These are phyloP conservation scores for Erodium chrysanthum DNA, from an alignment of 441 rosid species.

Conservation along the genomic window DNA sequence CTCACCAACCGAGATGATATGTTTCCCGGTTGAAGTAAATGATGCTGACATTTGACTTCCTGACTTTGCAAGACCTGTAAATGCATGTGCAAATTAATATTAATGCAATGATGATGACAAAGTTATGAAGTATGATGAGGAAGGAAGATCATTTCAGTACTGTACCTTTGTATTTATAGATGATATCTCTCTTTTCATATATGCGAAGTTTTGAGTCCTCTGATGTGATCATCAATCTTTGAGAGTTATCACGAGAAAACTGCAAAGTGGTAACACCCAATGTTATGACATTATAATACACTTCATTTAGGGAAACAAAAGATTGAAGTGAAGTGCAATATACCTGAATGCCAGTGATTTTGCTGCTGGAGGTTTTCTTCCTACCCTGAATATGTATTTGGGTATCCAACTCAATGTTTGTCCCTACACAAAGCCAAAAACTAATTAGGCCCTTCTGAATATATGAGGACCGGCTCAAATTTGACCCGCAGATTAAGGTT, in stretches of 20 bases:
- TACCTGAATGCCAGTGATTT: slow-evolving; percentile 74
- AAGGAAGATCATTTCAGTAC: no score
- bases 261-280: slow-evolving; percentile 25
- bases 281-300: slow-evolving; percentile 7
- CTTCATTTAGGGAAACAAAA: not conserved
- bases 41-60: slow-evolving; percentile 73
- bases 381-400: slow-evolving; percentile 38
- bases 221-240: slow-evolving; percentile 53
- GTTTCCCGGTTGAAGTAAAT: slow-evolving; percentile 53
- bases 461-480: not conserved
- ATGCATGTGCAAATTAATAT: no score
- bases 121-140: no score
- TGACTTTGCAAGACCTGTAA: slow-evolving; percentile 47
- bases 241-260: slow-evolving; percentile 45
- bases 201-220: slow-evolving; percentile 67
- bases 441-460: not conserved
- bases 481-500: not conserved
- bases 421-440: slow-evolving; percentile 23
- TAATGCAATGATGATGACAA: no score
- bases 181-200: slow-evolving; percentile 38
- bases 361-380: slow-evolving; percentile 34
- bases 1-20: slow-evolving; percentile 68
- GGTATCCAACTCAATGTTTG: slow-evolving; percentile 38
- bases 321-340: not conserved
- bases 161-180: slow-evolving; percentile 66